phyloP scores from a whole-genome alignment of 495 filamentous ascomycete species.

The Penicillium soppii region DNA sequence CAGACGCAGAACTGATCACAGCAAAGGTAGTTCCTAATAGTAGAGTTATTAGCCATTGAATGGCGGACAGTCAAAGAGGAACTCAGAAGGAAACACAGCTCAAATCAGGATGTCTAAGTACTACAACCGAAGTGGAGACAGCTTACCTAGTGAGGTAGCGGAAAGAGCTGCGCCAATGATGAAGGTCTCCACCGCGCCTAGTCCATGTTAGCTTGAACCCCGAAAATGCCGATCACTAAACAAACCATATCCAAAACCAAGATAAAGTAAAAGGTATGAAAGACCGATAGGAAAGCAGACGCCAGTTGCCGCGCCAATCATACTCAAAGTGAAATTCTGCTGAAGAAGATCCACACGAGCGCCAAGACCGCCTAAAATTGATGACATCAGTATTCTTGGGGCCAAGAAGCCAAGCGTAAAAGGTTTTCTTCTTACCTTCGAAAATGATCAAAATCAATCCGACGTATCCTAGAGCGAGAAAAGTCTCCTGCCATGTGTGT shows the following conservation, averaged over 20 bases:
- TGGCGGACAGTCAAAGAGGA: neutral
- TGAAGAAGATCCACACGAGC: conserved; percentile 33
- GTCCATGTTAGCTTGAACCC: neutral
- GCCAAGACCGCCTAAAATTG: conserved; percentile 29
- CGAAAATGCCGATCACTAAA: neutral
- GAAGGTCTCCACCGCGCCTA: conserved; percentile 38
- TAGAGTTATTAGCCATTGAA: neutral
- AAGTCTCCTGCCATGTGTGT: conserved; percentile 30
- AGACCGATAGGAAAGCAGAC: conserved; percentile 35
- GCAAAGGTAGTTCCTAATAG: conserved; percentile 32
- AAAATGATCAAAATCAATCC: conserved; percentile 39
- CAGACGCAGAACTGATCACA: conserved; percentile 29
- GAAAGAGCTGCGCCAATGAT: conserved; percentile 36
- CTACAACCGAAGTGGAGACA: neutral
- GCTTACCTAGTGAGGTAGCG: conserved; percentile 32
- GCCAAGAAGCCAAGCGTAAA: conserved; percentile 2
- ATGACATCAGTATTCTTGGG: conserved; percentile 8
- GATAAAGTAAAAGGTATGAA: conserved; percentile 30
- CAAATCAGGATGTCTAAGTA: neutral
- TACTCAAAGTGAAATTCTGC: conserved; percentile 31
- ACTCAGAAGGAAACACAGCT: neutral
- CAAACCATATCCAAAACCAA: conserved; percentile 33
- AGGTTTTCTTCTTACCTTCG: conserved; percentile 20
- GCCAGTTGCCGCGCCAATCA: conserved; percentile 31
- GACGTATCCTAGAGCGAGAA: conserved; percentile 34